Conservation (phyloP, 2,329 filamentous ascomycete species). For the Fusarium sp. region DNA sequence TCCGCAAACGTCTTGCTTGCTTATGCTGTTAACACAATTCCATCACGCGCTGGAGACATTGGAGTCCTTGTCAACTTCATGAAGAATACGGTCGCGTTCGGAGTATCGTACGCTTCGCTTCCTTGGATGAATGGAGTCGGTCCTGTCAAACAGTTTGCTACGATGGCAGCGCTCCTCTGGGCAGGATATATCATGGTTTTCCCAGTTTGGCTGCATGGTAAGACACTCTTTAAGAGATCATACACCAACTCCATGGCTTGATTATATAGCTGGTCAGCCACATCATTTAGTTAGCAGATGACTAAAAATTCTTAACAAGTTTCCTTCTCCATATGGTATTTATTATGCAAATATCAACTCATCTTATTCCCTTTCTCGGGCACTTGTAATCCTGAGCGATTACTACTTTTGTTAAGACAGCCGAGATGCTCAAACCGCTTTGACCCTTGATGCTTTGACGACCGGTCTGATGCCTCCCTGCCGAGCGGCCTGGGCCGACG, state of each 20-base stretch:
- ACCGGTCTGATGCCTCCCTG: background rate
- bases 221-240: background rate
- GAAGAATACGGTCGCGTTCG: conserved; percentile 9
- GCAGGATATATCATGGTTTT: conserved; percentile 2
- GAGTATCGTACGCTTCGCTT: conserved; percentile 3
- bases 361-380: no score
- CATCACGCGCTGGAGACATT: background rate
- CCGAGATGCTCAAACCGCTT: background rate
- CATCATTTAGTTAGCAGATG: no score
- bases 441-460: background rate
- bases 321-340: background rate
- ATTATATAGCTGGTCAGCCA: background rate
- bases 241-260: background rate
- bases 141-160: conserved; percentile 5
- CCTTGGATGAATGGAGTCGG: conserved; percentile 2
- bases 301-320: background rate
- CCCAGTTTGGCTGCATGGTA: conserved; percentile 3
- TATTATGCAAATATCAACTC: background rate
- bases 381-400: no score
- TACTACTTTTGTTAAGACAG: background rate
- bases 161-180: conserved; percentile 5
- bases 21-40: conserved; percentile 4
- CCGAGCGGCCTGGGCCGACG: background rate
- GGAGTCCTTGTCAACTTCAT: conserved; percentile 3
- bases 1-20: conserved; percentile 9